Evolutionary conservation across 2,329 filamentous ascomycete genomes (phyloP), one percentile per base, ranked within the genome.

Genomic region (Cytospora paraplurivora): DNA sequence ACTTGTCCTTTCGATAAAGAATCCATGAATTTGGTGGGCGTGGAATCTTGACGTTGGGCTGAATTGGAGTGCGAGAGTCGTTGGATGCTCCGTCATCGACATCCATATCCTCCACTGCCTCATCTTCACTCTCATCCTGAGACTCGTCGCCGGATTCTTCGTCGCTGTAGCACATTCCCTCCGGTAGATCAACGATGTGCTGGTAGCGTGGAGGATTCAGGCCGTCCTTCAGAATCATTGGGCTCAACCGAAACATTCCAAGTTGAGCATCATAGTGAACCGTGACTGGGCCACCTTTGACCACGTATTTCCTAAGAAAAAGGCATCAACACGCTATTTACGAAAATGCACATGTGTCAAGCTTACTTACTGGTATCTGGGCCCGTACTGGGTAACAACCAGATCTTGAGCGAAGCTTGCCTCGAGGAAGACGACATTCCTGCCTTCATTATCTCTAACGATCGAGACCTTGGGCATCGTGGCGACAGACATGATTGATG

Each of bases 1-100:
- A 56, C 34, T 66, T 66, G 1, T 66, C 53, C 12, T 32, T 38
- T 13, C 53, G 54, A 49, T 64, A 66, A n/a, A 64, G 19, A 17
- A 56, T 64, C 64, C 64, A 66, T 12, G 41, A 34, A 75, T 34
- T 73, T 67, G 7, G 72, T 68, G 32, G 76, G 8, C 49, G 57
- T 41, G 49, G 27, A 12, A 53, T 53, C 27, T 53, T 59, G 32
- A 53, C 50, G 12, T 12, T 21, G 27, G 7, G 8, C 21, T 38
- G 33, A 21, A 27, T 27, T 44, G 37, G 32, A 17, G 37, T 44
- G 17, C 17, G 34, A 41, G 27, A 19, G 8, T n/a, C 6, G 19
- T 4, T 17, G 32, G 27, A 51, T 8, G 21, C 35, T 51, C 13
- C 21, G 7, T 19, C 49, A 33, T 59, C 57, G 10, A 44, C 27